These are phyloP conservation scores for Ophiosphaerella korrae DNA, from an alignment of 2,329 filamentous ascomycete genomes.

Conservation along the genomic window DNA sequence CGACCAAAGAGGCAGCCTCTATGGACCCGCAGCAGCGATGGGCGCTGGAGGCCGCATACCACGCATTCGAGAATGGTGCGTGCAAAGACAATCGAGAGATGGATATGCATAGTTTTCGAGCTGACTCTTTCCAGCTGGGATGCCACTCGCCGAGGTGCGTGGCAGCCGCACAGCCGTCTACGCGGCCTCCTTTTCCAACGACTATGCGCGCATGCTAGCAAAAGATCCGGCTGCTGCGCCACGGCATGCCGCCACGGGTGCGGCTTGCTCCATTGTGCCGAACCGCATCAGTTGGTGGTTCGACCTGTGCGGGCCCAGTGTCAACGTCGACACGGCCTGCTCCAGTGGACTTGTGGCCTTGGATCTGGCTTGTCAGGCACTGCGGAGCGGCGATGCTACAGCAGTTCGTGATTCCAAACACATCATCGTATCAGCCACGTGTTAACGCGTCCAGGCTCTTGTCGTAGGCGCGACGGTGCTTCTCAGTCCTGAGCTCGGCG, in stretches of 20 bases:
- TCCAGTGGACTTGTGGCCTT: conserved; percentile 17
- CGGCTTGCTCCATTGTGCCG: conserved; percentile 5
- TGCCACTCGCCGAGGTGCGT: not conserved
- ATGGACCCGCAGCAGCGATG: conserved; percentile 23
- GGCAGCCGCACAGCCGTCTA: conserved; percentile 7
- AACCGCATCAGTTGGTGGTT: conserved; percentile 25
- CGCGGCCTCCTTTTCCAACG: conserved; percentile 7
- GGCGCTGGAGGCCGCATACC: conserved; percentile 26
- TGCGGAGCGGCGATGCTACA: conserved; percentile 1
- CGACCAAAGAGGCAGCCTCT: not conserved
- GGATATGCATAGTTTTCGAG: too few species aligned
- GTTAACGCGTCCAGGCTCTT: not conserved
- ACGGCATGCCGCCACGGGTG: not conserved
- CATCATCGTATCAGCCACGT: not conserved
- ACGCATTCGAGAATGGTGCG: conserved; percentile 24
- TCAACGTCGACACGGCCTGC: conserved; percentile 28
- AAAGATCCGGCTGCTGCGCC: conserved; percentile 22
- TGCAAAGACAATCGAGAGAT: too few species aligned
- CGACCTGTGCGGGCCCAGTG: conserved; percentile 19
- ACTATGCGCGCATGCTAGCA: conserved; percentile 2
- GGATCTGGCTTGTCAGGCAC: conserved; percentile 14
- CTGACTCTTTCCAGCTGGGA: conserved; percentile 1
- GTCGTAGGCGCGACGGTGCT: not conserved
- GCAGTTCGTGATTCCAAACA: conserved; percentile 3
- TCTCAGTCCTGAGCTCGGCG: not conserved